phyloP scores from a whole-genome alignment of 805 yeast species.

The Saccharomyces jurei region DNA sequence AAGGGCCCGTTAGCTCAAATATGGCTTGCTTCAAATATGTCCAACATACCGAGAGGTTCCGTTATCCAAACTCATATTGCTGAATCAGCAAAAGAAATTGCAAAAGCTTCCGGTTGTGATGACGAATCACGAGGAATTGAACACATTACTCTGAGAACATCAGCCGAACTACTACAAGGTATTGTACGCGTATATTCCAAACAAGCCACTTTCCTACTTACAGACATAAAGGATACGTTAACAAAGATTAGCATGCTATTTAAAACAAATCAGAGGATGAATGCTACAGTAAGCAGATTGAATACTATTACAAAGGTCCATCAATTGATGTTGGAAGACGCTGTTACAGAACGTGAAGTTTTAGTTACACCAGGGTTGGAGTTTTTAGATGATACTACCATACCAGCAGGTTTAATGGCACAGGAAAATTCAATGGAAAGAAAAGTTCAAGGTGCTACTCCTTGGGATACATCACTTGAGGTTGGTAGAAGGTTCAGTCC shows the following conservation, averaged over 20 bases:
- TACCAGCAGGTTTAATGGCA: conserved; percentile 10
- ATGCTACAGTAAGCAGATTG: conserved; percentile 51
- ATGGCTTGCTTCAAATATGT: conserved; percentile 85
- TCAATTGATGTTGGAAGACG: conserved; percentile 60
- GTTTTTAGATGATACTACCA: conserved; percentile 17
- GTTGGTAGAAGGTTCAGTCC: conserved; percentile 24
- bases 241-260: conserved; percentile 64
- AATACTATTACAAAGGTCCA: conserved; percentile 54
- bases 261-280: conserved; percentile 36
- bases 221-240: conserved; percentile 74
- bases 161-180: conserved; percentile 82
- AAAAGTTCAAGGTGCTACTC: conserved; percentile 28
- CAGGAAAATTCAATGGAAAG: conserved; percentile 19
- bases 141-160: conserved; percentile 67
- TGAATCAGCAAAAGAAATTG: conserved; percentile 59
- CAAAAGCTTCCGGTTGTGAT: conserved; percentile 33
- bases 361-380: conserved; percentile 54
- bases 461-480: conserved; percentile 28
- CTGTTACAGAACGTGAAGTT: conserved; percentile 70
- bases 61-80: conserved; percentile 63
- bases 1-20: conserved; percentile 84
- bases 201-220: conserved; percentile 73
- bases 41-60: conserved; percentile 36
- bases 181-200: conserved; percentile 80
- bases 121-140: conserved; percentile 31